Conservation (phyloP, 192 early-diverging fungal species). For the Podila verticillata region DNA sequence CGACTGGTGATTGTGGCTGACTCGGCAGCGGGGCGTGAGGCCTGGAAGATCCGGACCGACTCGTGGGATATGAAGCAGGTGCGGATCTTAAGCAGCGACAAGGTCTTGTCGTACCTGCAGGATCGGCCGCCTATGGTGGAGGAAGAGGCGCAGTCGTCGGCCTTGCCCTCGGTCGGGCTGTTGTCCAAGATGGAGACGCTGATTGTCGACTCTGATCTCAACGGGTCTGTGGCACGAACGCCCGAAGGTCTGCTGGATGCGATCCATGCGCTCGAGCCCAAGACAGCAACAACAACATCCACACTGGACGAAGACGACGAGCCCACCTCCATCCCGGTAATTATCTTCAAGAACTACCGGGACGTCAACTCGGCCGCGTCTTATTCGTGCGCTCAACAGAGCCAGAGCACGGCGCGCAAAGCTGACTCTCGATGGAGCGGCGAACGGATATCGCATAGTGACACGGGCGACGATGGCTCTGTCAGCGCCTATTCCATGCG, state of each 20-base stretch:
- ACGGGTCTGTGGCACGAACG: constrained; percentile 5
- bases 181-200: constrained; percentile 37
- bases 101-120: constrained; percentile 20
- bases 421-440: constrained; percentile 41
- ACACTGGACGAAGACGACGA: background rate
- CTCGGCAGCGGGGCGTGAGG: constrained; percentile 28
- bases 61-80: constrained; percentile 38
- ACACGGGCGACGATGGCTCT: constrained; percentile 14
- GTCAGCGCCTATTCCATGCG: background rate
- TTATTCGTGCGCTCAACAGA: constrained; percentile 22
- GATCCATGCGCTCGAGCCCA: background rate
- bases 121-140: background rate
- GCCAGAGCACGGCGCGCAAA: constrained; percentile 16
- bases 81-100: constrained; percentile 27
- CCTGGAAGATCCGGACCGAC: constrained; percentile 25
- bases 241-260: constrained; percentile 36
- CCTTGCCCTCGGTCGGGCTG: background rate
- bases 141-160: background rate
- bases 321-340: constrained; percentile 21
- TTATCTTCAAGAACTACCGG: constrained; percentile 43
- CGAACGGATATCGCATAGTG: constrained; percentile 47
- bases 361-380: constrained; percentile 31
- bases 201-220: constrained; percentile 38
- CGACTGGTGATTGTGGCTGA: constrained; percentile 40
- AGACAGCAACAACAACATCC: background rate